Conservation (phyloP, 2,329 filamentous ascomycete species). For the Anisogramma anomala region DNA sequence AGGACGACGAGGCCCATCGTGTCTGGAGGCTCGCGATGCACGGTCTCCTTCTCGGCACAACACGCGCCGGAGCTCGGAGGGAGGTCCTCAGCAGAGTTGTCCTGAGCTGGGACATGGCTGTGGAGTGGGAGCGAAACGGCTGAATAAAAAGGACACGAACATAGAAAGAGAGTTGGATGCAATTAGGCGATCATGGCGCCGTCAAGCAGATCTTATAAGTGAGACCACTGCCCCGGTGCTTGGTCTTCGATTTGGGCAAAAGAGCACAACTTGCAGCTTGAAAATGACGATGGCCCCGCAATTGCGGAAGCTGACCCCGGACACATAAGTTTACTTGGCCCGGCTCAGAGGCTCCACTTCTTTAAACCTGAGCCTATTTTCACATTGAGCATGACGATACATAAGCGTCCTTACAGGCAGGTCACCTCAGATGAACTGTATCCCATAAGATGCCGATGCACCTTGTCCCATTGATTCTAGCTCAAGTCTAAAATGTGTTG, state of each 20-base stretch:
- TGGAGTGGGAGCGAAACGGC: too few relatives aligned
- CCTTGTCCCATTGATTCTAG: constrained; percentile 1
- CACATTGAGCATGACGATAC: too few relatives aligned
- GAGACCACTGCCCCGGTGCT: too few relatives aligned
- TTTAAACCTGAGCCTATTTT: too few relatives aligned
- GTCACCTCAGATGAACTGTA: too few relatives aligned
- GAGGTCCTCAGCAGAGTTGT: constrained; percentile 7
- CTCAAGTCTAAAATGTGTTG: constrained; percentile 12
- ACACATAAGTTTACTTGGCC: too few relatives aligned
- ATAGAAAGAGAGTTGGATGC: not conserved
- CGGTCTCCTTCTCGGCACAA: constrained; percentile 2
- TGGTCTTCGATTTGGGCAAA: not conserved
- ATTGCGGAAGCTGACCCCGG: too few relatives aligned
- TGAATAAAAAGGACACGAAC: not conserved
- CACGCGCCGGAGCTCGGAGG: not conserved
- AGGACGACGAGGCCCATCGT: constrained; percentile 20
- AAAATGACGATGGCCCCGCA: constrained; percentile 12
- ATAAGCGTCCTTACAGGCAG: too few relatives aligned
- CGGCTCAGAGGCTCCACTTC: not conserved
- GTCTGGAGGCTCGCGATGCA: not conserved
- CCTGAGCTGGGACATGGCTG: constrained; percentile 13
- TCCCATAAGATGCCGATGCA: not conserved
- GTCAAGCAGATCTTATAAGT: not conserved
- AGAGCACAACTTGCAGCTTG: constrained; percentile 12
- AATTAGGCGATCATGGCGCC: too few relatives aligned